Percentiles rank a stretch among this genome's conserved stretches.
Conservation (phyloP, 352 stramenopile genomes). For the Globisporangium alternatum region DNA sequence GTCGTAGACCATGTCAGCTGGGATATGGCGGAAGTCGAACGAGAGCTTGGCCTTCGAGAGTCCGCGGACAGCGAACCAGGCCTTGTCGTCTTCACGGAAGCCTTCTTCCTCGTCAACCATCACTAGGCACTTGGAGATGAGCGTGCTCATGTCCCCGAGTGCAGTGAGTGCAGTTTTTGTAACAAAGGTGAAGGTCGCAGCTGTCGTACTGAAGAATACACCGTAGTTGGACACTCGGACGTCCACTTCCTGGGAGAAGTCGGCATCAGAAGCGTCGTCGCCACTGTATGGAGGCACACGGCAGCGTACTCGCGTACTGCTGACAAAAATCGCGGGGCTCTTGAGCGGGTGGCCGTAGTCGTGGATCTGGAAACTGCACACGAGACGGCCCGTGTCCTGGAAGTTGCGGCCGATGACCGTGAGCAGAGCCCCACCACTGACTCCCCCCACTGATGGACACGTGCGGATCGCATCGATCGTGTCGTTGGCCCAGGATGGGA, state of each 20-base stretch:
- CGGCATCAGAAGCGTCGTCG: constrained; percentile 17
- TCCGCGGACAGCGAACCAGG: constrained; percentile 91
- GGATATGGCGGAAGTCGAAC: constrained; percentile 94
- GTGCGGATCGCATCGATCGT: constrained; percentile 92
- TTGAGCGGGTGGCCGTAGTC: constrained; percentile 24
- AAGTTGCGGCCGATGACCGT: constrained; percentile 97
- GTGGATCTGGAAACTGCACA: constrained; percentile 75
- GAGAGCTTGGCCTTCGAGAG: constrained; percentile 92
- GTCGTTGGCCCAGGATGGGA: constrained; percentile 91
- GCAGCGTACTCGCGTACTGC: constrained; percentile 77
- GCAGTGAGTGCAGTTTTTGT: constrained; percentile 16
- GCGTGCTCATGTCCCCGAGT: constrained; percentile 21
- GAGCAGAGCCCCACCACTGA: constrained; percentile 50
- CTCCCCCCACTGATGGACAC: constrained; percentile 59
- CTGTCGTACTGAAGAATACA: constrained; percentile 63
- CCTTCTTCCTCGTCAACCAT: constrained; percentile 69
- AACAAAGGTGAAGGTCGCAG: constrained; percentile 43
- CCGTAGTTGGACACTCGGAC: constrained; percentile 85
- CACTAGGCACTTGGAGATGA: constrained; percentile 37
- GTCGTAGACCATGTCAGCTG: constrained; percentile 89
- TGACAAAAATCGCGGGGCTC: constrained; percentile 73
- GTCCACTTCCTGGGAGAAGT: constrained; percentile 25
- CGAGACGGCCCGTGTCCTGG: constrained; percentile 72
- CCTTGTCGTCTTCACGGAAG: constrained; percentile 70
- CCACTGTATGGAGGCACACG: constrained; percentile 60